A percentile compares a stretch with the other conserved stretches of the same genome.
Evolutionary conservation across 73 alveolate species (phyloP).

Genomic region (Symbiodinium natans): DNA sequence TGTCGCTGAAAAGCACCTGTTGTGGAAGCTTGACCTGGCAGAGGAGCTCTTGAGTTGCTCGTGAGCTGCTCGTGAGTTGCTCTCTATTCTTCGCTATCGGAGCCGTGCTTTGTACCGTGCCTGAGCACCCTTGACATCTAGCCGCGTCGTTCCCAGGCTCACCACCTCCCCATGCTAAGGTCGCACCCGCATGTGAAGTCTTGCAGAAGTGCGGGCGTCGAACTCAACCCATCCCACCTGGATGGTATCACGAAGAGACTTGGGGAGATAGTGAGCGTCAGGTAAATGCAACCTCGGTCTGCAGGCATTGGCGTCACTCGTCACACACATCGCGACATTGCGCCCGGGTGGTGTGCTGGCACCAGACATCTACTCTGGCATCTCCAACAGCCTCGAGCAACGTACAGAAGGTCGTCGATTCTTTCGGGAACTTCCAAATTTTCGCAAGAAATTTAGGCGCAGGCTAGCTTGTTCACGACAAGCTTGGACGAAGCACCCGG

Average conservation of each 20-base stretch:
- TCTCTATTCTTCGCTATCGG: neutral
- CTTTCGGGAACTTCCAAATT: neutral
- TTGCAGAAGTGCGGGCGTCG: neutral
- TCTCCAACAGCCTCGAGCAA: slow-evolving; percentile 29
- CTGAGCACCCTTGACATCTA: slow-evolving; percentile 76
- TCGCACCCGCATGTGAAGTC: neutral
- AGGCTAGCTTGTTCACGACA: slow-evolving; percentile 51
- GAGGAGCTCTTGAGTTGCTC: neutral
- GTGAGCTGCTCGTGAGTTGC: neutral
- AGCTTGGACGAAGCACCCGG: slow-evolving; percentile 63
- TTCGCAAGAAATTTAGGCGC: neutral
- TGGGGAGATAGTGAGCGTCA: slow-evolving; percentile 58
- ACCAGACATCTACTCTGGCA: slow-evolving; percentile 55
- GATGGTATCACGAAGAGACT: slow-evolving; percentile 65
- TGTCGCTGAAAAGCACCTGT: slow-evolving; percentile 12
- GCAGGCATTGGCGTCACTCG: neutral
- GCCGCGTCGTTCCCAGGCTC: slow-evolving; percentile 64
- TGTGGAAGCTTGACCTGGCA: slow-evolving; percentile 48
- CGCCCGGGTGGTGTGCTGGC: slow-evolving; percentile 21
- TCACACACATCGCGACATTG: neutral
- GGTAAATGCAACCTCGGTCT: slow-evolving; percentile 29
- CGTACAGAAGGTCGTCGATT: neutral
- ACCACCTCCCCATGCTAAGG: slow-evolving; percentile 8
- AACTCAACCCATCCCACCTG: too few species aligned
- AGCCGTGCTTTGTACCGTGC: neutral